Evolutionary conservation across 1,284 basidiomycete genomes (phyloP).

Genomic region (Pyrrhoderma lamaoense): DNA sequence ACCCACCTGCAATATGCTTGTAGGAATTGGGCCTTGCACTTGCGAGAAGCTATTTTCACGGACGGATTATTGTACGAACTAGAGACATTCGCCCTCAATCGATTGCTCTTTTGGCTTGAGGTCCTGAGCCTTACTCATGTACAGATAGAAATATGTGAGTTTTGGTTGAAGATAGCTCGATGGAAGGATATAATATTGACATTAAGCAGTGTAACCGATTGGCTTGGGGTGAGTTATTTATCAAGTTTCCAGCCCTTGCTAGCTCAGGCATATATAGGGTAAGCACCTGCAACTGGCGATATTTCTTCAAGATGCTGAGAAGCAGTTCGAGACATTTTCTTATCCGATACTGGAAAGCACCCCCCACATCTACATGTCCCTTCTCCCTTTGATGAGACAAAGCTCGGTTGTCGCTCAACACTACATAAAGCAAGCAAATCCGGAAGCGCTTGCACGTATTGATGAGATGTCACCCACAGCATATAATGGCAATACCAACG

Average conservation of each 20-base stretch:
- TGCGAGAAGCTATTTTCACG: not conserved
- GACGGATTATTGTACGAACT: too few relatives aligned
- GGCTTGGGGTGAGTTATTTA: not conserved
- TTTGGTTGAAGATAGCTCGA: not conserved
- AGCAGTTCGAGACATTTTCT: not conserved
- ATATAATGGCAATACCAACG: not conserved
- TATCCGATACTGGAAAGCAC: not conserved
- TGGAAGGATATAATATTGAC: not conserved
- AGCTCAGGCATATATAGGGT: too few relatives aligned
- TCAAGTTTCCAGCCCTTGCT: too few relatives aligned
- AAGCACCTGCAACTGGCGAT: too few relatives aligned
- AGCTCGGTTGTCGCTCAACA: not conserved
- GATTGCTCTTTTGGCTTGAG: slow-evolving; percentile 1
- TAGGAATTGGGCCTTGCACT: not conserved
- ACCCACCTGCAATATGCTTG: not conserved
- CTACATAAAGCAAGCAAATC: too few relatives aligned
- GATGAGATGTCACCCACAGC: not conserved
- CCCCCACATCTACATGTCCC: not conserved
- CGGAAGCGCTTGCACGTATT: too few relatives aligned
- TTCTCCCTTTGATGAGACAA: not conserved
- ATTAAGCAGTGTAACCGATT: not conserved
- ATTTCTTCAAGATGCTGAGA: too few relatives aligned
- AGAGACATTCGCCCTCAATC: not conserved
- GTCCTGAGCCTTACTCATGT: not conserved
- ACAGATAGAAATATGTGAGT: not conserved